Conservation (phyloP, 108 stramenopile genomes). For the Cyclotella kingstonii region DNA sequence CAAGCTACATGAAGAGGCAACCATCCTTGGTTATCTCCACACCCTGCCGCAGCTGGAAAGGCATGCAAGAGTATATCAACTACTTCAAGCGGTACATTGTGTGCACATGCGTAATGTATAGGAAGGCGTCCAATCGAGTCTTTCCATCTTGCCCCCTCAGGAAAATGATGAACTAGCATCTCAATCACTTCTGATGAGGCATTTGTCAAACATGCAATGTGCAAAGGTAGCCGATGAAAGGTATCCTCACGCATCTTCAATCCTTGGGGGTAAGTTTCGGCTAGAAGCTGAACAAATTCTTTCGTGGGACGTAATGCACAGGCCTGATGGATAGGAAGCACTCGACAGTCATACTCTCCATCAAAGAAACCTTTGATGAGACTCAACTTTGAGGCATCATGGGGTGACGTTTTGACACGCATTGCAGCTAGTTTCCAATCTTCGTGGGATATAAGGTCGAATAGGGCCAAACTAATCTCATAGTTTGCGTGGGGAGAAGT, state of each 20-base stretch:
- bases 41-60: slow-evolving; percentile 52
- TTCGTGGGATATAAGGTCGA: slow-evolving; percentile 28
- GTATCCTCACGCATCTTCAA: slow-evolving; percentile 51
- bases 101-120: slow-evolving; percentile 69
- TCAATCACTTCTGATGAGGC: slow-evolving; percentile 53
- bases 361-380: slow-evolving; percentile 57
- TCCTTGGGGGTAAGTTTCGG: slow-evolving; percentile 50
- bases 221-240: slow-evolving; percentile 64
- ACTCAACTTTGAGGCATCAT: slow-evolving; percentile 12
- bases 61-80: slow-evolving; percentile 49
- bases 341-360: slow-evolving; percentile 55
- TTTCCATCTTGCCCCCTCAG: slow-evolving; percentile 49
- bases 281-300: slow-evolving; percentile 51
- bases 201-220: slow-evolving; percentile 75
- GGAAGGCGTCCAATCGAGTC: slow-evolving; percentile 54
- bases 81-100: slow-evolving; percentile 50
- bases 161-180: slow-evolving; percentile 45
- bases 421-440: slow-evolving; percentile 30
- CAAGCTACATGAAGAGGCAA: slow-evolving; percentile 42
- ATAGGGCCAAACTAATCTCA: slow-evolving; percentile 4
- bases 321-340: slow-evolving; percentile 71
- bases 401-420: slow-evolving; percentile 13
- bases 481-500: not conserved
- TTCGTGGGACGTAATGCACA: slow-evolving; percentile 27
- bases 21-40: slow-evolving; percentile 68